phyloP scores from a whole-genome alignment of 495 filamentous ascomycete genomes.

The Talaromyces proteolyticus region DNA sequence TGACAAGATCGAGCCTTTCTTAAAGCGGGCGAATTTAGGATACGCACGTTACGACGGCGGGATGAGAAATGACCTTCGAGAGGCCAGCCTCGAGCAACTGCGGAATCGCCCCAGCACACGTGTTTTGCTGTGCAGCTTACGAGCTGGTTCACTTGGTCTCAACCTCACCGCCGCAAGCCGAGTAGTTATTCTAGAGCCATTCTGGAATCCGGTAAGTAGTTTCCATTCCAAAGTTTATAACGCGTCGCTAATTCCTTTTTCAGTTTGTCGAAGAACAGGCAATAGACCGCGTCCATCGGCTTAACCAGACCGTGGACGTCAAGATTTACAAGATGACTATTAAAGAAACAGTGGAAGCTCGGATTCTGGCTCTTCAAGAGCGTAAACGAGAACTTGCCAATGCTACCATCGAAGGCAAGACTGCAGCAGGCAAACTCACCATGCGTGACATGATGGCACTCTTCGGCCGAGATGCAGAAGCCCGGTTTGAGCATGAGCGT shows the following conservation, averaged over 20 bases:
- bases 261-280: slow-evolving; percentile 97
- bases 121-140: slow-evolving; percentile 84
- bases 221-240: slow-evolving; percentile 1
- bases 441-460: slow-evolving; percentile 91
- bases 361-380: slow-evolving; percentile 87
- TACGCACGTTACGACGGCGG: slow-evolving; percentile 90
- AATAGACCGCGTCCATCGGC: slow-evolving; percentile 93
- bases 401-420: slow-evolving; percentile 76
- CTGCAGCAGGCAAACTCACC: slow-evolving; percentile 69
- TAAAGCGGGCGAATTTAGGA: slow-evolving; percentile 61
- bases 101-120: slow-evolving; percentile 66
- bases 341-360: slow-evolving; percentile 77
- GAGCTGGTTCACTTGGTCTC: slow-evolving; percentile 86
- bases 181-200: slow-evolving; percentile 93
- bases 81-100: slow-evolving; percentile 72
- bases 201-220: slow-evolving; percentile 84
- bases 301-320: slow-evolving; percentile 92
- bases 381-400: slow-evolving; percentile 86
- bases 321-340: slow-evolving; percentile 91
- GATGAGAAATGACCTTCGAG: slow-evolving; percentile 91
- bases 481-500: slow-evolving; percentile 28
- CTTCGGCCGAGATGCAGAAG: slow-evolving; percentile 73
- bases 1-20: slow-evolving; percentile 90
- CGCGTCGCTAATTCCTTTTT: slow-evolving; percentile 5
- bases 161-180: slow-evolving; percentile 92